phyloP scores from a whole-genome alignment of 352 stramenopile genomes.

The Phytophthora cryptogea region DNA sequence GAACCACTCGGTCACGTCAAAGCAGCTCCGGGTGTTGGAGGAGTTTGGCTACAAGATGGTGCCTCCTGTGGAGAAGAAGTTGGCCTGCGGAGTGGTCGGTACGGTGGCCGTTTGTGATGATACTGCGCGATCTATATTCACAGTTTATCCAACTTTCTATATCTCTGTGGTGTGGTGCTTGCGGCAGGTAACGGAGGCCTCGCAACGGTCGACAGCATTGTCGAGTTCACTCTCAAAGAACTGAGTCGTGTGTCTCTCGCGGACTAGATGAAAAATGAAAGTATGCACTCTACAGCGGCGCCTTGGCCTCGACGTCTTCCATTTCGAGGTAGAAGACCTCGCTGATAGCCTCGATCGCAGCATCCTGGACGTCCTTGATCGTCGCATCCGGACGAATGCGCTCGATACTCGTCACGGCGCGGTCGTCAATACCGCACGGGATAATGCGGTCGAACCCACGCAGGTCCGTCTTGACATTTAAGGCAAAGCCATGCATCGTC shows the following conservation, averaged over 20 bases:
- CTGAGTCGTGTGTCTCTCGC: constrained; percentile 23
- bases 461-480: constrained; percentile 96
- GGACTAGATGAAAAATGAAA: constrained; percentile 25
- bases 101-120: constrained; percentile 2
- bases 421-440: constrained; percentile 96
- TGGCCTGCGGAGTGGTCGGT: constrained; percentile 95
- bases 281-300: constrained; percentile 40
- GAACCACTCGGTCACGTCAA: constrained; percentile 92
- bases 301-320: constrained; percentile 41
- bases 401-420: constrained; percentile 84
- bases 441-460: constrained; percentile 95
- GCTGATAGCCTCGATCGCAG: constrained; percentile 62
- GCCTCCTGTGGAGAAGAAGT: constrained; percentile 88
- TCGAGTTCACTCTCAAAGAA: constrained; percentile 35
- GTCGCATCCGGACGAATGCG: constrained; percentile 52
- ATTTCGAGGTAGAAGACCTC: constrained; percentile 79
- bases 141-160: constrained; percentile 10
- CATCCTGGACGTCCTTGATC: constrained; percentile 65
- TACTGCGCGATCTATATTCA: constrained; percentile 30
- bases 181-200: constrained; percentile 62
- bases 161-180: constrained; percentile 11
- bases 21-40: constrained; percentile 65
- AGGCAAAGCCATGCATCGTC: constrained; percentile 97
- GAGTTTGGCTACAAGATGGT: constrained; percentile 84
- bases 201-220: constrained; percentile 67